These are phyloP conservation scores for Pichia sp. DNA, from an alignment of 1,139 yeast species.

Conservation along the genomic window DNA sequence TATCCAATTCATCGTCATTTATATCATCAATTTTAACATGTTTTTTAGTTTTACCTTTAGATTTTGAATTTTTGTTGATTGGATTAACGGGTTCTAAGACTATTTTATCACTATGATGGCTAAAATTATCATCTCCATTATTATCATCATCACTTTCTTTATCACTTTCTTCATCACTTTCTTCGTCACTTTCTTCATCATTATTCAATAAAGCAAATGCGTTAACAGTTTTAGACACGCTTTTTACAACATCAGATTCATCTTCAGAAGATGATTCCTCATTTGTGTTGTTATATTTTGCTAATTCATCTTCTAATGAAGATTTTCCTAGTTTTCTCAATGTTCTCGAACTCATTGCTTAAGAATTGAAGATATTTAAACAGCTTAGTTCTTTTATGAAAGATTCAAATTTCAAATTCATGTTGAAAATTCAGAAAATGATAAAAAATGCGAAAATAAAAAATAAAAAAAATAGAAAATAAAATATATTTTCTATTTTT, in stretches of 20 bases:
- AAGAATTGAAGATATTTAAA: no score
- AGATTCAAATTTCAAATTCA: background rate
- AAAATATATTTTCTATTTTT: no score
- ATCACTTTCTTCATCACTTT: background rate
- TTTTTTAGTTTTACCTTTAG: constrained; percentile 10
- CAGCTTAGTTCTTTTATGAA: no score
- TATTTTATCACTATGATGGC: background rate
- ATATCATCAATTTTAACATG: constrained; percentile 16
- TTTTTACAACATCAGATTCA: constrained; percentile 16
- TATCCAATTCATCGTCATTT: constrained; percentile 19
- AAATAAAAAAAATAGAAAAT: background rate
- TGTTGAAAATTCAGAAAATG: background rate
- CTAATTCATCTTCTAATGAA: constrained; percentile 32
- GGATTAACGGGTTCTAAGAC: constrained; percentile 18
- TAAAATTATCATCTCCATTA: background rate
- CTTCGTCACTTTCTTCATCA: constrained; percentile 23
- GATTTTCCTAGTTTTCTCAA: constrained; percentile 46
- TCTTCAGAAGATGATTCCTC: constrained; percentile 12
- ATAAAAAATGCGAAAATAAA: background rate
- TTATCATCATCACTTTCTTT: background rate
- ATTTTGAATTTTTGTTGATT: background rate
- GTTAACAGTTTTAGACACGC: constrained; percentile 30
- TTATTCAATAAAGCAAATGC: constrained; percentile 48
- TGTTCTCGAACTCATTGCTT: constrained; percentile 62
- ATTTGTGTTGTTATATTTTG: constrained; percentile 16